These are phyloP conservation scores for Guadua angustifolia DNA, from an alignment of 176 grass and related monocot genomes.

Conservation along the genomic window DNA sequence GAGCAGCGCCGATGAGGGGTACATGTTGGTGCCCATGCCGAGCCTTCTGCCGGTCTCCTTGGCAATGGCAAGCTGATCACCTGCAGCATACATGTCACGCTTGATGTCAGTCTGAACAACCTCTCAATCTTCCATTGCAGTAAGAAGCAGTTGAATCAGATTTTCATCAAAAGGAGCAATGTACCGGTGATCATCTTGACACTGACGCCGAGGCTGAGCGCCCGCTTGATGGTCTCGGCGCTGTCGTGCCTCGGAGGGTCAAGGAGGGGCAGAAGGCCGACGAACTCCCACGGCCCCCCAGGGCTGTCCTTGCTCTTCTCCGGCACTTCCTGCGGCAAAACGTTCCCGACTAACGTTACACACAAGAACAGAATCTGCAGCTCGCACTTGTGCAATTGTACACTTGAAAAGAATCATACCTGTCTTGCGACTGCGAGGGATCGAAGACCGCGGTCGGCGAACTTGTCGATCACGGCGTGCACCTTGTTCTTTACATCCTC, in stretches of 20 bases:
- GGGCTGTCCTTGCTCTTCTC: constrained; percentile 74
- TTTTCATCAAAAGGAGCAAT: too few species aligned
- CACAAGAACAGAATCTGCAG: constrained; percentile 28
- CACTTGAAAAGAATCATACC: constrained; percentile 17
- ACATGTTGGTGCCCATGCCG: constrained; percentile 98
- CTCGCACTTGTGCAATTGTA: not conserved
- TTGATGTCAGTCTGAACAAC: constrained; percentile 6
- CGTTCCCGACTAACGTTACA: not conserved
- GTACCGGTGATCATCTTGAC: constrained; percentile 99
- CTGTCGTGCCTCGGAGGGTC: constrained; percentile 95
- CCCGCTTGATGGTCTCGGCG: constrained; percentile 79
- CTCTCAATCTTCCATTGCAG: not conserved
- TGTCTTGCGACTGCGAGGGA: constrained; percentile 81
- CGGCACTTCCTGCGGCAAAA: constrained; percentile 58
- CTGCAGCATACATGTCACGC: constrained; percentile 32
- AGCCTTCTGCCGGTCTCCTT: constrained; percentile 97
- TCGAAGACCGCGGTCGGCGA: constrained; percentile 81
- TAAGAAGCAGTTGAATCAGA: not conserved
- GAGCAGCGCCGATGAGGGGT: constrained; percentile 85
- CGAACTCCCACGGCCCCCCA: constrained; percentile 77
- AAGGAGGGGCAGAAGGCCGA: constrained; percentile 80
- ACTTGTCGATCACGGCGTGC: constrained; percentile 80
- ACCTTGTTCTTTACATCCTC: constrained; percentile 55
- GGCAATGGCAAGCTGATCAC: constrained; percentile 93
- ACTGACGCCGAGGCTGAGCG: constrained; percentile 91